Conservation (phyloP, 208 protist species). For the Strigomonas culicis region DNA sequence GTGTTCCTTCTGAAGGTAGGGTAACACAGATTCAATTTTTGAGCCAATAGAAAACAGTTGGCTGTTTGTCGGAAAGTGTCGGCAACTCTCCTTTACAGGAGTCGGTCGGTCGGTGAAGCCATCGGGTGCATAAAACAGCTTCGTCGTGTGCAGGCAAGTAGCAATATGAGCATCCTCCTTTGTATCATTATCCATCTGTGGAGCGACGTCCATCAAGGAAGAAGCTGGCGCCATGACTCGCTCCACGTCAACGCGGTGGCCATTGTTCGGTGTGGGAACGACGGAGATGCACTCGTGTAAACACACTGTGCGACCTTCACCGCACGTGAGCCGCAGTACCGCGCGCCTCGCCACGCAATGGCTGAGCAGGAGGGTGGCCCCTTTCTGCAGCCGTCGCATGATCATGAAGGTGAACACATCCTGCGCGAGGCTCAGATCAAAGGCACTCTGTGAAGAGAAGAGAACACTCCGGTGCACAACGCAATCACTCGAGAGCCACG, state of each 20-base stretch:
- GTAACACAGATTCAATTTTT: background rate
- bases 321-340: constrained; percentile 26
- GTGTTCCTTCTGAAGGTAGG: constrained; percentile 15
- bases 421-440: constrained; percentile 28
- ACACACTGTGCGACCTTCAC: background rate
- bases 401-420: constrained; percentile 56
- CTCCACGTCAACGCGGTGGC: constrained; percentile 7
- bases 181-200: constrained; percentile 15
- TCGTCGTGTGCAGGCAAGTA: constrained; percentile 68
- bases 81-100: constrained; percentile 13
- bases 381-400: constrained; percentile 46
- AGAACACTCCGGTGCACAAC: background rate
- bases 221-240: constrained; percentile 2
- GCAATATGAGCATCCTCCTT: constrained; percentile 58
- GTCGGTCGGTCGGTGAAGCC: constrained; percentile 7
- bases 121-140: constrained; percentile 29
- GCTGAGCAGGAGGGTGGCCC: constrained; percentile 47
- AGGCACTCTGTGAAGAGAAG: background rate
- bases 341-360: constrained; percentile 36
- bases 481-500: background rate
- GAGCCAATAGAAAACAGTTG: background rate
- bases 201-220: background rate
- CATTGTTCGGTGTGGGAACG: background rate
- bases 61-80: constrained; percentile 15
- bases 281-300: constrained; percentile 12